Evolutionary conservation across 2,329 filamentous ascomycete genomes (phyloP).

Genomic region (Mycosphaerella arachidis): DNA sequence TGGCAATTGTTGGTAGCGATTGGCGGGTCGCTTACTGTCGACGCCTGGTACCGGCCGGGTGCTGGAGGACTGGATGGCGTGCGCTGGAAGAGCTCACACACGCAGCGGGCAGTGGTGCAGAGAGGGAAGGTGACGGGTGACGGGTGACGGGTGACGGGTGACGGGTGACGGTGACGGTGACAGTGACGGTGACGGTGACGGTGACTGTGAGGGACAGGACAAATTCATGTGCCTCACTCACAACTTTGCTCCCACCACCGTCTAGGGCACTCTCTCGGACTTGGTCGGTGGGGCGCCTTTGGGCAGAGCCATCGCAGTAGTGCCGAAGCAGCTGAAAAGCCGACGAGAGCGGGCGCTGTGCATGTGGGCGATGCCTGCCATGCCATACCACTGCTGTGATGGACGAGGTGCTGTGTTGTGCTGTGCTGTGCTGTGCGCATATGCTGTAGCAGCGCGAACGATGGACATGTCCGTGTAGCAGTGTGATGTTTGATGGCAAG

Average conservation of each 20-base stretch:
- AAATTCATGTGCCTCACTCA: constrained; percentile 1
- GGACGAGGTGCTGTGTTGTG: neutral
- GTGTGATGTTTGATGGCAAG: neutral
- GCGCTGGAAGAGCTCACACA: constrained; percentile 1
- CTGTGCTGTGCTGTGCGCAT: neutral
- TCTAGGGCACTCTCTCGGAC: neutral
- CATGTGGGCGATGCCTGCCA: neutral
- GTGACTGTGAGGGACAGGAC: neutral
- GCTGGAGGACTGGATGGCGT: neutral
- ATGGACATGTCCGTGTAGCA: neutral
- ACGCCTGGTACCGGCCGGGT: neutral
- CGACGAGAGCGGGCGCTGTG: neutral
- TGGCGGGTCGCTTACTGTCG: constrained; percentile 5
- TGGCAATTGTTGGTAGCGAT: constrained; percentile 11
- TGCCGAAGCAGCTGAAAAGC: neutral
- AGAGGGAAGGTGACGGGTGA: neutral
- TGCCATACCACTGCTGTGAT: neutral
- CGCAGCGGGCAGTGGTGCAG: neutral
- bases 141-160: neutral
- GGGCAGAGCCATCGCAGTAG: neutral
- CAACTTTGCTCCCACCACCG: neutral
- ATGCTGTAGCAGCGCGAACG: neutral
- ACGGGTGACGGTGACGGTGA: neutral
- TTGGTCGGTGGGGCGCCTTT: neutral
- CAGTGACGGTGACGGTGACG: neutral